Base-by-base conservation (phyloP, 768 basidiomycete species). In the Agrocybe praecox region DNA sequence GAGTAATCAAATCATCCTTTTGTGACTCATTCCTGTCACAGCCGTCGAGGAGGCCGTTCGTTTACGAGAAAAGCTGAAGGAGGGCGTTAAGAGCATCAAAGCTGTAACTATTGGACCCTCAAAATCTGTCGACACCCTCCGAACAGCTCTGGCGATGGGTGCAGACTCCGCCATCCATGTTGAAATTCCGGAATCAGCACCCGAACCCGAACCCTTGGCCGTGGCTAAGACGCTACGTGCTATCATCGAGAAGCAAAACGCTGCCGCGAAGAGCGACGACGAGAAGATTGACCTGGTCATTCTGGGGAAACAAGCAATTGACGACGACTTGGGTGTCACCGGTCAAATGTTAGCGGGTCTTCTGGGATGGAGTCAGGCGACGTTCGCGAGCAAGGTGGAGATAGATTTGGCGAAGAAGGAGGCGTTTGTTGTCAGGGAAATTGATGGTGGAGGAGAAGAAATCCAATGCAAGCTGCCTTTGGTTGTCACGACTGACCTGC, bases 1-100 rank as follows among this genome's bases (percentile, higher is more conserved):
- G 18, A n/a, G 2, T 5, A 7, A 46, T 43, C 23, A 6, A 33
- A 32, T 24, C 32, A 26, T 19, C 50, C 8, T 22, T 26, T 52
- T 26, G 34, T 52, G 3, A 52, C 18, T 14, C 44, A 2, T 43
- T 29, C 34, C 22, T 22, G 56, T 19, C 52, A 23, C 69, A 96
- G 96, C 96, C 53, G 90, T 99, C 53, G 97, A 99, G 75, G 97
- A 98, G 72, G 96, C 97, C 52, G 87, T 98, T 47, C 90, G 94
- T 46, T 76, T 98, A n/a, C 92, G 96, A 33, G 93, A 97, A 69
- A 81, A 82, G 54, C 82, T 87, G 65, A 90, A 92, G 67, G 84
- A 85, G 58, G 75, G 75, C 15, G 85, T 98, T 60, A 87, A 89
- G 64, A 88, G 87, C 52, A 98, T 99, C 66, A 94, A 89, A 47